Conservation (phyloP, 2,329 filamentous ascomycete species). For the Aspergillus versicolor region DNA sequence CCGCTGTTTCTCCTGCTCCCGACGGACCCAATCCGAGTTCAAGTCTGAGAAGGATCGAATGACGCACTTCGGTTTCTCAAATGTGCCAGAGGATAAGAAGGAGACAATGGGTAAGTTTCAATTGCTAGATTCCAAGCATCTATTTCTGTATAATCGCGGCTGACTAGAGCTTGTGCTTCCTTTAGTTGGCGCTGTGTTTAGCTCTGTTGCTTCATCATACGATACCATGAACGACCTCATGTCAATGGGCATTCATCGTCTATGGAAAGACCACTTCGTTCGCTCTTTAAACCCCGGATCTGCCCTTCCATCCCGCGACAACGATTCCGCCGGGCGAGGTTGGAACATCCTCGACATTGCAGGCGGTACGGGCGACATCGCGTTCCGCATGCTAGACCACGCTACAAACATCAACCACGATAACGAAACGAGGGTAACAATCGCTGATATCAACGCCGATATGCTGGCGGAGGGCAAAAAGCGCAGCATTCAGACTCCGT, state of each 20-base stretch:
- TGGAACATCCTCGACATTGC: constrained; percentile 91
- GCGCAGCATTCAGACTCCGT: constrained; percentile 65
- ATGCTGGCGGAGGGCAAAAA: constrained; percentile 90
- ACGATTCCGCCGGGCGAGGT: constrained; percentile 41
- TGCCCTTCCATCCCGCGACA: constrained; percentile 38
- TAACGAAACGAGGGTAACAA: constrained; percentile 76
- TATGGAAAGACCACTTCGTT: constrained; percentile 98
- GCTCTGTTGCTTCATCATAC: constrained; percentile 89
- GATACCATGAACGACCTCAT: constrained; percentile 99
- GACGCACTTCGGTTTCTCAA: constrained; percentile 91
- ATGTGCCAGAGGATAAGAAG: constrained; percentile 78
- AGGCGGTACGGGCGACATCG: constrained; percentile 95
- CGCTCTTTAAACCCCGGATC: constrained; percentile 82
- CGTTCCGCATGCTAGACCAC: constrained; percentile 92
- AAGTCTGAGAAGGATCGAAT: constrained; percentile 53
- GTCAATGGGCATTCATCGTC: constrained; percentile 92
- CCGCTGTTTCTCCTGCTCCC: constrained; percentile 54
- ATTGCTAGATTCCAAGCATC: neutral
- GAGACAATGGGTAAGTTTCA: constrained; percentile 56
- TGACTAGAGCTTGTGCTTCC: neutral
- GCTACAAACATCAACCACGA: constrained; percentile 78
- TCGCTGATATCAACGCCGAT: constrained; percentile 92
- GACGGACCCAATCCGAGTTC: constrained; percentile 38
- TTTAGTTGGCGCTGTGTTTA: constrained; percentile 83
- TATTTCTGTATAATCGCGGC: neutral